Evolutionary conservation across 352 stramenopile genomes (phyloP), one percentile per base, ranked within the genome.

Genomic region (Pythium apleroticum): DNA sequence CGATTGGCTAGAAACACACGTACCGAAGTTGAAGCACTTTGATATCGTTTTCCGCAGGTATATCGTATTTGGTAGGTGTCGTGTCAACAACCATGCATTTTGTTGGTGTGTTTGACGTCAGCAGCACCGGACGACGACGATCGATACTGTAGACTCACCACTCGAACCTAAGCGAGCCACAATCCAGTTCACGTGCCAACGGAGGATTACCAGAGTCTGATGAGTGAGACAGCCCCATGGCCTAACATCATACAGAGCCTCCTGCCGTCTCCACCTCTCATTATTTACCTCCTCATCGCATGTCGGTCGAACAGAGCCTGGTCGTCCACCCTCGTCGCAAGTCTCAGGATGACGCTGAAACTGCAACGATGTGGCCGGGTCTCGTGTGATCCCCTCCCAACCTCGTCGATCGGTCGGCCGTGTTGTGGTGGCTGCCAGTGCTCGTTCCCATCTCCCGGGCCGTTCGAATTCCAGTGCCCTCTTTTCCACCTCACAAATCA

Each of bases 1-100:
- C 35, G 41, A 70, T 71, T 71, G 57, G 63, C 49, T 60, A 60
- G 52, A 69, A 69, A 64, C 46, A 69, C 50, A 46, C 28, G 41
- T 22, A 25, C 22, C 0, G 1, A 27, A 11, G 22, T 46, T 39
- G 19, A 24, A 28, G 15, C 31, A 22, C 8, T 28, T 52, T 0
- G 5, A 1, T 37, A 61, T 61, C 52, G 20, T 2, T 48, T 67
- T 60, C 1, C 3, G 33, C 2, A 48, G 63, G 54, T 20, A 56
- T 48, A 55, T 48, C 12, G 31, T 45, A 5, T 24, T 14, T 17
- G 0, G 11, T 1, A 59, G 50, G 48, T 59, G 60, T 61, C 50
- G 61, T 62, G 61, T 68, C 61, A 62, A 62, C 63, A 63, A 37
- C 30, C 50, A 57, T 2, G 48, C 1, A 28, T 58, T 50, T 43